phyloP scores from a whole-genome alignment of 352 stramenopile species.

The Phytophthora capsici region DNA sequence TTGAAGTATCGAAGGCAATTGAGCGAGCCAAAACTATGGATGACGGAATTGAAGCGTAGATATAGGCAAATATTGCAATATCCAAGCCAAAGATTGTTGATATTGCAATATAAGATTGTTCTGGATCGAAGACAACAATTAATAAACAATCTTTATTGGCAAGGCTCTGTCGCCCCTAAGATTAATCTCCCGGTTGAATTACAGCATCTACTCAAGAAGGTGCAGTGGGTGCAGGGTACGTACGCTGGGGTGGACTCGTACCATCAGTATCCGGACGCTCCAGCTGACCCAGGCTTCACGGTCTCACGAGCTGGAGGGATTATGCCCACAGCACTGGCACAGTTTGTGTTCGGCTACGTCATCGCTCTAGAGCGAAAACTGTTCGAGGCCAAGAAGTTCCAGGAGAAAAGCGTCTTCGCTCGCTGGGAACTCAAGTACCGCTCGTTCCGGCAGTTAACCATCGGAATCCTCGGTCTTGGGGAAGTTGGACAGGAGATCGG shows the following conservation, averaged over 20 bases:
- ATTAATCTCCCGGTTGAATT: constrained; percentile 40
- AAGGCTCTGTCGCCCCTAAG: too few relatives aligned
- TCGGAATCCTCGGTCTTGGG: constrained; percentile 67
- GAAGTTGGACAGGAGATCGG: constrained; percentile 71
- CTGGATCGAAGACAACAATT: too few relatives aligned
- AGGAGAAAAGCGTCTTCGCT: constrained; percentile 40
- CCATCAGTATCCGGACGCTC: constrained; percentile 34
- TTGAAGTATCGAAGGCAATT: too few relatives aligned
- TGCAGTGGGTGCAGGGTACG: constrained; percentile 61
- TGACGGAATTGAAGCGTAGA: too few relatives aligned
- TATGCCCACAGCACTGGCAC: constrained; percentile 55
- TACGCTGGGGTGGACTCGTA: constrained; percentile 63
- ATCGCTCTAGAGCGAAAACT: constrained; percentile 55
- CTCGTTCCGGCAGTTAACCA: constrained; percentile 47
- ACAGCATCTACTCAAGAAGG: constrained; percentile 51
- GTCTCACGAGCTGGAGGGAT: constrained; percentile 60
- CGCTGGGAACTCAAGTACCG: constrained; percentile 48
- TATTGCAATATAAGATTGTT: too few relatives aligned
- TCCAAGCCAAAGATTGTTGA: too few relatives aligned
- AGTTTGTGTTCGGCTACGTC: constrained; percentile 58
- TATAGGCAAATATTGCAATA: too few relatives aligned
- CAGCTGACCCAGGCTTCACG: constrained; percentile 36
- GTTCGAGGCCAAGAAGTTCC: constrained; percentile 42
- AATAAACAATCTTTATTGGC: too few relatives aligned
- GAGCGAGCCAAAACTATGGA: too few relatives aligned